phyloP scores from a whole-genome alignment of 768 basidiomycete species.

The Auricularia heimuer region DNA sequence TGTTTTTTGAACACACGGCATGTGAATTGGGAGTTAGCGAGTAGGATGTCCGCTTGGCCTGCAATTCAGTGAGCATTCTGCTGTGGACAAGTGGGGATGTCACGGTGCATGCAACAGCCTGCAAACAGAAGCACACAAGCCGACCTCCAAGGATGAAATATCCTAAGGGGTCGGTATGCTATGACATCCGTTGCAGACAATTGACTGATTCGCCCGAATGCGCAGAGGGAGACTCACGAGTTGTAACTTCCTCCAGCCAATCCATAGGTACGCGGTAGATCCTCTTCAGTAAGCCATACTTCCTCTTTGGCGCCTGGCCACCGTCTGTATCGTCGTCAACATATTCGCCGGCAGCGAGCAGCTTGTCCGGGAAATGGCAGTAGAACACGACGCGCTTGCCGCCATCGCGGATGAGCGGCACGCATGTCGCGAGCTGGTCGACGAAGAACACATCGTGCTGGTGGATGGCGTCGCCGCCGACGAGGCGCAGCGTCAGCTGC shows the following conservation, averaged over 20 bases:
- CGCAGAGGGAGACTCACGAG: conserved; percentile 41
- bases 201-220: not conserved
- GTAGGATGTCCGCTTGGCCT: conserved; percentile 85
- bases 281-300: conserved; percentile 47
- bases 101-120: too few species aligned
- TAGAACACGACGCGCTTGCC: conserved; percentile 89
- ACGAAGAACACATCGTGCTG: conserved; percentile 83
- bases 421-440: conserved; percentile 88
- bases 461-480: conserved; percentile 32
- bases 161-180: too few species aligned
- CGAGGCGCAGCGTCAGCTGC: conserved; percentile 62
- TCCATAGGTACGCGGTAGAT: conserved; percentile 88
- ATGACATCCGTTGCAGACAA: not conserved
- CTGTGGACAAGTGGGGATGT: too few species aligned
- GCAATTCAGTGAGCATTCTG: not conserved
- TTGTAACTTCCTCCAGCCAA: conserved; percentile 80
- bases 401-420: conserved; percentile 66
- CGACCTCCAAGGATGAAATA: too few species aligned
- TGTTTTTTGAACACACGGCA: conserved; percentile 67
- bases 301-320: conserved; percentile 33
- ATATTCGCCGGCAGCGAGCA: conserved; percentile 63
- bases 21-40: conserved; percentile 89
- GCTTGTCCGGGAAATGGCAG: conserved; percentile 95
- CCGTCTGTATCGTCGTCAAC: conserved; percentile 29
- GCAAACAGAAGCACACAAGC: too few species aligned